Percentiles rank a stretch among this genome's conserved stretches.
Evolutionary conservation across 164 flowering plant genomes (phyloP).

Genomic region (Tetracentron sinense): DNA sequence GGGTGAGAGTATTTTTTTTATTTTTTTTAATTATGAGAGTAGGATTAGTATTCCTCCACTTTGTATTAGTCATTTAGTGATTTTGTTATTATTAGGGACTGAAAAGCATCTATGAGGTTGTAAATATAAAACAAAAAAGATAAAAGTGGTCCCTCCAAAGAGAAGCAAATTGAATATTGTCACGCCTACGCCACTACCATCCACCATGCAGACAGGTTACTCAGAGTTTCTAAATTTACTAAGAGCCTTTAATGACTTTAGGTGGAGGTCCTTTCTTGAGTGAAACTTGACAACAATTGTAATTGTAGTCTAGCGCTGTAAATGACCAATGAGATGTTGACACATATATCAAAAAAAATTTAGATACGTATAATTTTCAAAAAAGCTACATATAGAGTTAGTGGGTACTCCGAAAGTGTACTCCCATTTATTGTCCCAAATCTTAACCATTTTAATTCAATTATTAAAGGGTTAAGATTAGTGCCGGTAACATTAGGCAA

Average conservation of each 20-base stretch:
- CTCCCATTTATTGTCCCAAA: too few relatives aligned
- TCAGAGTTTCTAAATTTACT: slow-evolving; percentile 30
- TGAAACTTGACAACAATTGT: not conserved
- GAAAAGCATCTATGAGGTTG: slow-evolving; percentile 2
- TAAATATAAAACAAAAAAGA: not conserved
- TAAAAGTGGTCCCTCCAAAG: slow-evolving; percentile 59
- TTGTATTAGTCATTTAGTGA: slow-evolving; percentile 8
- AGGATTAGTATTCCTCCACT: slow-evolving; percentile 2
- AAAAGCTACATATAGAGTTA: too few relatives aligned
- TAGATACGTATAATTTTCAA: too few relatives aligned
- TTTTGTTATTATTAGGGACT: slow-evolving; percentile 12
- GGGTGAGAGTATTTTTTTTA: too few relatives aligned
- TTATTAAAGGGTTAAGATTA: too few relatives aligned
- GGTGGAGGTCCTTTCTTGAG: slow-evolving; percentile 22
- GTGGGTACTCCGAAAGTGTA: too few relatives aligned
- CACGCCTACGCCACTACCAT: slow-evolving; percentile 44
- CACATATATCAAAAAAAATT: too few relatives aligned
- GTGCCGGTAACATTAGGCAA: too few relatives aligned
- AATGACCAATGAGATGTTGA: too few relatives aligned
- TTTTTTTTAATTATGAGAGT: too few relatives aligned
- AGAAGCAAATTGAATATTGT: slow-evolving; percentile 55
- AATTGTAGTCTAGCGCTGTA: too few relatives aligned
- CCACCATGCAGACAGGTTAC: slow-evolving; percentile 33
- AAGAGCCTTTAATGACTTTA: slow-evolving; percentile 28
- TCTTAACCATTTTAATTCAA: too few relatives aligned